phyloP scores from a whole-genome alignment of 2,329 filamentous ascomycete genomes.

The Diaporthe vaccinii region DNA sequence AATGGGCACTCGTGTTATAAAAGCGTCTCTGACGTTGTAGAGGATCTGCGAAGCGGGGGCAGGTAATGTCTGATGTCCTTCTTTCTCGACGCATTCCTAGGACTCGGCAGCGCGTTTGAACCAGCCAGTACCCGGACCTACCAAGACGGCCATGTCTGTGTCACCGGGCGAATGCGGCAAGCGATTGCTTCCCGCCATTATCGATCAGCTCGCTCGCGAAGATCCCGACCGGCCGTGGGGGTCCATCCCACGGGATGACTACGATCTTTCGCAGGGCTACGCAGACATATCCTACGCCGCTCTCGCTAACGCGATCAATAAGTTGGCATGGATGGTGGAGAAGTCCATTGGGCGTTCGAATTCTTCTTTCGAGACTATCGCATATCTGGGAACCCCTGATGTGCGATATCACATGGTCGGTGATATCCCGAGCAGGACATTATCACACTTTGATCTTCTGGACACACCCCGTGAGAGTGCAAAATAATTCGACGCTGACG shows the following conservation, averaged over 20 bases:
- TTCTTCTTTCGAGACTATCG: conserved; percentile 40
- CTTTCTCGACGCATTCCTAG: background rate
- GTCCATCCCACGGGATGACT: conserved; percentile 43
- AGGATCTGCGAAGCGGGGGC: background rate
- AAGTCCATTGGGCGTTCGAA: conserved; percentile 37
- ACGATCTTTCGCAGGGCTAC: conserved; percentile 42
- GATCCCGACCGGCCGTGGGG: conserved; percentile 42
- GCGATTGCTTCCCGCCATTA: conserved; percentile 40
- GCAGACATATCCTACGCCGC: conserved; percentile 42
- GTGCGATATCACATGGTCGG: conserved; percentile 42
- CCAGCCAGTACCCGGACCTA: background rate
- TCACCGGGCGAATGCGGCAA: conserved; percentile 25
- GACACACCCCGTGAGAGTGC: accelerated
- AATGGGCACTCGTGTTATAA: background rate
- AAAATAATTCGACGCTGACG: background rate
- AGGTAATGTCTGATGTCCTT: background rate
- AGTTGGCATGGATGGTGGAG: conserved; percentile 42
- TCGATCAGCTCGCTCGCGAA: conserved; percentile 40
- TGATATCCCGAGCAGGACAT: background rate
- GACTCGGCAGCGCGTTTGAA: no score
- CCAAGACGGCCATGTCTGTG: background rate
- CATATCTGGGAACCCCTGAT: conserved; percentile 43
- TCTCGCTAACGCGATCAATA: conserved; percentile 44
- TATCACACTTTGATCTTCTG: no score
- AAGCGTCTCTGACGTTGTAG: background rate